These are phyloP conservation scores for Silybum marianum DNA, from an alignment of 129 eudicot genomes.

Conservation along the genomic window DNA sequence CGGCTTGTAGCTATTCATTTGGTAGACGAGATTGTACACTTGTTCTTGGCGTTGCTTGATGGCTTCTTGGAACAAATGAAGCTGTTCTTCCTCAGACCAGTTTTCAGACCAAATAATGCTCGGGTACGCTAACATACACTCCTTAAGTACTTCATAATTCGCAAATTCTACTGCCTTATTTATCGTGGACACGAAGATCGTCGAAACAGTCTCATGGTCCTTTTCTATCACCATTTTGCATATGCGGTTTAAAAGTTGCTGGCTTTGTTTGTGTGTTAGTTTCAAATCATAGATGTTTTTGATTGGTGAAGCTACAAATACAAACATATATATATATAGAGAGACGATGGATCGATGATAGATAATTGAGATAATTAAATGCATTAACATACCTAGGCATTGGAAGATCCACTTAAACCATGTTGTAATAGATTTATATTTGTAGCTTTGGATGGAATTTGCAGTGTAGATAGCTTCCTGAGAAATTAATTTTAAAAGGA, in stretches of 20 bases:
- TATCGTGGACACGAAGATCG: neutral
- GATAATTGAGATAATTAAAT: neutral
- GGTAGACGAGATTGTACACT: neutral
- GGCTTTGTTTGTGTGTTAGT: neutral
- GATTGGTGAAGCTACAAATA: slow-evolving; percentile 8
- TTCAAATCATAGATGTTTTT: slow-evolving; percentile 19
- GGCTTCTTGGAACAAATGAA: neutral
- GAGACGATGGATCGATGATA: neutral
- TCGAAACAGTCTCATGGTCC: neutral
- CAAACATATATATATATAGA: neutral
- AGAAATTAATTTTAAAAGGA: neutral
- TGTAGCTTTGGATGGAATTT: neutral
- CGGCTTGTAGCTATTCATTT: neutral
- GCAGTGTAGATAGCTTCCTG: neutral
- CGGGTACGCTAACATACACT: neutral
- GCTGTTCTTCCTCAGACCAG: neutral
- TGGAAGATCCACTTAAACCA: neutral
- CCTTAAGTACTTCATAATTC: neutral
- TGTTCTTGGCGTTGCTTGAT: slow-evolving; percentile 22
- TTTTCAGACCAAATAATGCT: neutral
- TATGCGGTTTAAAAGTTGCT: slow-evolving; percentile 7
- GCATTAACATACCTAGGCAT: slow-evolving; percentile 12
- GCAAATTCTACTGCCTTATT: neutral
- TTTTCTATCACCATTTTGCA: slow-evolving; percentile 11
- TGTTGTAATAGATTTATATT: neutral